Evolutionary conservation across 225 moss, liverwort and hornwort species (phyloP).

Genomic region (Pleurozium schreberi): DNA sequence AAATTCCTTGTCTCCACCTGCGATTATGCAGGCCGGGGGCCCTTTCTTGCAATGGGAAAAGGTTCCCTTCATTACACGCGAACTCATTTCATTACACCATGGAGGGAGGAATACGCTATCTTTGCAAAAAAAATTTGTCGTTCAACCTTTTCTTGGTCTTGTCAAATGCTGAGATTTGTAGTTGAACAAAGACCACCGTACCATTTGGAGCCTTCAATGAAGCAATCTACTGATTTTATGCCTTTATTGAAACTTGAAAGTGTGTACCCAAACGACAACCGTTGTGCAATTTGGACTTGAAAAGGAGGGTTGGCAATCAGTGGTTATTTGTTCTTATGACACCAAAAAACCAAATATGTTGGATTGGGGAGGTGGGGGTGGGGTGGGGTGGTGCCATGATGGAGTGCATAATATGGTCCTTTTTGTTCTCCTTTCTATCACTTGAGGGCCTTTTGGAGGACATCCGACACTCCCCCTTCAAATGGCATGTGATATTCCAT

Average conservation of each 20-base stretch:
- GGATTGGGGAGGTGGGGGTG: background rate
- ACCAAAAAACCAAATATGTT: background rate
- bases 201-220: slow-evolving; percentile 1
- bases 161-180: background rate
- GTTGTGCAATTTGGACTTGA: slow-evolving; percentile 2
- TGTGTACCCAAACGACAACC: background rate
- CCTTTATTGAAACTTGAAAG: background rate
- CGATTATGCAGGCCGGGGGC: background rate
- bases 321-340: background rate
- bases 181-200: background rate
- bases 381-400: too few relatives aligned
- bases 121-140: background rate
- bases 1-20: background rate
- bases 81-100: background rate
- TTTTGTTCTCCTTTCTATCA: background rate
- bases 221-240: background rate
- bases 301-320: background rate
- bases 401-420: background rate
- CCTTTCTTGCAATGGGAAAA: background rate
- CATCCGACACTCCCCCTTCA: background rate
- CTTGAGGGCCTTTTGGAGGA: background rate
- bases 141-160: background rate
- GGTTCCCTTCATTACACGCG: background rate
- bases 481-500: background rate
- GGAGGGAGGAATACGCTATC: background rate